Conservation (phyloP, 2,329 filamentous ascomycete species). For the Elsinoe necatrix region DNA sequence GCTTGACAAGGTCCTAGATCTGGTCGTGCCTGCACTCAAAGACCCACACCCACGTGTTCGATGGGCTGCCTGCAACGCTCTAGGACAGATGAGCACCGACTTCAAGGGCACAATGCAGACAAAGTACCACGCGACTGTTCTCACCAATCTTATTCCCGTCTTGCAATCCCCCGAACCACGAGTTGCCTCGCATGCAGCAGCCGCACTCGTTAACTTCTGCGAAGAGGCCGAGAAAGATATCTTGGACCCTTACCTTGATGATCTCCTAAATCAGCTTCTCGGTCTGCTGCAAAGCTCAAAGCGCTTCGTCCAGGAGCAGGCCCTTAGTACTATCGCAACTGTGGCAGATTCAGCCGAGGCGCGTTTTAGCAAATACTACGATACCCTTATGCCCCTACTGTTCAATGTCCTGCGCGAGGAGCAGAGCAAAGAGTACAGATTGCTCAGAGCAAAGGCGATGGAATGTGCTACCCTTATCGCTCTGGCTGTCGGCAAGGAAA, state of each 20-base stretch:
- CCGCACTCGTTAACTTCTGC: constrained; percentile 98
- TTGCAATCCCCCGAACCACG: constrained; percentile 82
- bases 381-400: constrained; percentile 87
- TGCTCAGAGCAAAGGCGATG: constrained; percentile 95
- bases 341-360: constrained; percentile 97
- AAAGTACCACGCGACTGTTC: constrained; percentile 79
- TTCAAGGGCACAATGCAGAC: constrained; percentile 97
- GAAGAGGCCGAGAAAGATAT: constrained; percentile 92
- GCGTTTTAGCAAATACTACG: constrained; percentile 91
- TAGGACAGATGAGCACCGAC: constrained; percentile 99
- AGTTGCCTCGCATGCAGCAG: constrained; percentile 93
- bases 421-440: constrained; percentile 84
- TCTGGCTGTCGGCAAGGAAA: constrained; percentile 86
- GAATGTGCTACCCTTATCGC: constrained; percentile 96
- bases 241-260: constrained; percentile 86
- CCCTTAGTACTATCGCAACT: constrained; percentile 92
- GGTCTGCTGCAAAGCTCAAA: constrained; percentile 83
- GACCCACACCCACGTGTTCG: constrained; percentile 89
- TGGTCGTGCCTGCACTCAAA: constrained; percentile 85
- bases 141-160: constrained; percentile 87
- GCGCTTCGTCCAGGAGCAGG: constrained; percentile 95
- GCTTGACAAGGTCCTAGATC: constrained; percentile 82
- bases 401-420: constrained; percentile 84
- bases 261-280: constrained; percentile 76
- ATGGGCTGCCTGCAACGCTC: constrained; percentile 94